Percentiles rank a stretch among this genome's conserved stretches.
Evolutionary conservation across 2,329 filamentous ascomycete genomes (phyloP).

Genomic region (Fusarium fracticaudum): DNA sequence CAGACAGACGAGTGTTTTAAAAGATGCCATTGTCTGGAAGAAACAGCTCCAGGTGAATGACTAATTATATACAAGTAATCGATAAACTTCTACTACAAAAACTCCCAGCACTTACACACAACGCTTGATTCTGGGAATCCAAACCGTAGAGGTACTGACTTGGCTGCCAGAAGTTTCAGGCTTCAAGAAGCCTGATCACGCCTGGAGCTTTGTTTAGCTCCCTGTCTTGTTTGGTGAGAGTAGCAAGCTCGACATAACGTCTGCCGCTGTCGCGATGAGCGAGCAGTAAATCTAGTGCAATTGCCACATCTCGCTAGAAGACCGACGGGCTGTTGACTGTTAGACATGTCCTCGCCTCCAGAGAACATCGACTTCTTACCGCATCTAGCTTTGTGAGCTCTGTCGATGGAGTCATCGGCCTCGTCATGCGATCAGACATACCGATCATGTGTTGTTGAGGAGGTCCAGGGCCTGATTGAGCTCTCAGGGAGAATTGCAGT

Average conservation of each 20-base stretch:
- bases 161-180: background rate
- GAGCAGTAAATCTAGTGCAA: background rate
- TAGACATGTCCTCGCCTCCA: background rate
- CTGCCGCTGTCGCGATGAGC: background rate
- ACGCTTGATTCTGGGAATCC: background rate
- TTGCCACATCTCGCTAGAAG: background rate
- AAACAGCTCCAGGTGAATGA: background rate
- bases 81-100: no score
- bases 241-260: background rate
- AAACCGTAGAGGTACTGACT: background rate
- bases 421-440: background rate
- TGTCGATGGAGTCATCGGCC: background rate
- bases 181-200: background rate
- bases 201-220: no score
- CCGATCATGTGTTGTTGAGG: background rate
- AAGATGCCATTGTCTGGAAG: background rate
- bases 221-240: background rate
- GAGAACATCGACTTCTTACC: background rate
- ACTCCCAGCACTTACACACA: background rate
- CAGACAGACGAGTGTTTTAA: rapidly evolving
- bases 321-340: background rate
- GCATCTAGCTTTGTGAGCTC: background rate
- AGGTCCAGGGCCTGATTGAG: background rate
- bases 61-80: background rate
- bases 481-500: background rate